Conservation (phyloP, 495 filamentous ascomycete genomes). For the Aspergillus kassunensis region DNA sequence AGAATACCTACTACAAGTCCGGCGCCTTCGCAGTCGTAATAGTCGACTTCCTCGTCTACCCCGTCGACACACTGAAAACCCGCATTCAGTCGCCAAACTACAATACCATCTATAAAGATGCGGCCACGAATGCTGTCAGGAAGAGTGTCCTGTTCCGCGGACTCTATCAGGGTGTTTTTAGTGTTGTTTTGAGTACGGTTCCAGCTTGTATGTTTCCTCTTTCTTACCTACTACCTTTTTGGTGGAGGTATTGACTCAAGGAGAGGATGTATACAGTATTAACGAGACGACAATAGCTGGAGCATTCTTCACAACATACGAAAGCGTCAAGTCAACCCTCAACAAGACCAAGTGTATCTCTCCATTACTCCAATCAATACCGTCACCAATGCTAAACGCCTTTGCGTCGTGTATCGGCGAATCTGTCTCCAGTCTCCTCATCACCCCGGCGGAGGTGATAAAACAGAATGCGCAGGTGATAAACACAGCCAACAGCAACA, state of each 20-base stretch:
- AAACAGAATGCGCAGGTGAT: slow-evolving; percentile 90
- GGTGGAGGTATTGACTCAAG: no score
- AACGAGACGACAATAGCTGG: no score
- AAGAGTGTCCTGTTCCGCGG: slow-evolving; percentile 61
- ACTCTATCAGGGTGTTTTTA: slow-evolving; percentile 84
- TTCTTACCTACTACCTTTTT: neutral
- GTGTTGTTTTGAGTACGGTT: slow-evolving; percentile 80
- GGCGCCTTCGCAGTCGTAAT: slow-evolving; percentile 78
- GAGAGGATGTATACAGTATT: no score
- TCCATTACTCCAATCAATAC: slow-evolving; percentile 52
- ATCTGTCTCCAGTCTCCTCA: slow-evolving; percentile 75
- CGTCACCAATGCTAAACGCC: slow-evolving; percentile 61
- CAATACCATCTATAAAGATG: slow-evolving; percentile 54
- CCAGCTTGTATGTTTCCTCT: slow-evolving; percentile 61
- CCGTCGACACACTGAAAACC: slow-evolving; percentile 82
- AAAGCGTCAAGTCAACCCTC: slow-evolving; percentile 62
- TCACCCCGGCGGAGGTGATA: slow-evolving; percentile 85
- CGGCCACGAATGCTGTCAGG: slow-evolving; percentile 48
- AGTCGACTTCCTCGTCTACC: slow-evolving; percentile 78
- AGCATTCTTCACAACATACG: slow-evolving; percentile 88
- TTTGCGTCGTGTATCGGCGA: slow-evolving; percentile 71
- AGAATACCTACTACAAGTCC: slow-evolving; percentile 47
- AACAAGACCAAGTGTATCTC: slow-evolving; percentile 36
- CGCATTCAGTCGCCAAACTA: slow-evolving; percentile 77
- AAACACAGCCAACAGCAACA: slow-evolving; percentile 5